Evolutionary conservation across 306 rosid genomes (phyloP).

Genomic region (Chamaecrista fasciculata): DNA sequence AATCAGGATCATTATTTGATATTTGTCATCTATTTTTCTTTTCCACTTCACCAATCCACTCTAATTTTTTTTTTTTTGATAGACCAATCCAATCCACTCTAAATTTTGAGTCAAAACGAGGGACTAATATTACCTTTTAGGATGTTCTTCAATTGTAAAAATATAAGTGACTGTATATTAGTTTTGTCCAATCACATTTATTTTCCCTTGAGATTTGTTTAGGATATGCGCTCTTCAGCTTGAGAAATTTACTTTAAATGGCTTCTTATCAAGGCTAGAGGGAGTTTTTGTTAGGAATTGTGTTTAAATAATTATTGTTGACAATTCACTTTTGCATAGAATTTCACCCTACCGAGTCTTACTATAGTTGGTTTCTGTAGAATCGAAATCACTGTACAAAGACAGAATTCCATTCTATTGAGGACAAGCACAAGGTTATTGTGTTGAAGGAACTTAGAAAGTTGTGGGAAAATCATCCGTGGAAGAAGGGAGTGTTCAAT

Average conservation of each 20-base stretch:
- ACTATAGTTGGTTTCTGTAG: conserved; percentile 40
- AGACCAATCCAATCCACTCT: too few species aligned
- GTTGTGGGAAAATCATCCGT: conserved; percentile 69
- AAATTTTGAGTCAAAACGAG: too few species aligned
- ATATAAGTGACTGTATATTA: too few species aligned
- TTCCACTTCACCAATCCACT: too few species aligned
- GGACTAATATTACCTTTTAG: too few species aligned
- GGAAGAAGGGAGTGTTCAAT: conserved; percentile 68
- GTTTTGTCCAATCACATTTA: too few species aligned
- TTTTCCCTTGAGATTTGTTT: conserved; percentile 3
- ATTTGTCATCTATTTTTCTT: too few species aligned
- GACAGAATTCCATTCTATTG: conserved; percentile 53
- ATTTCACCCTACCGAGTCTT: conserved; percentile 20
- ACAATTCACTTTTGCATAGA: conserved; percentile 1
- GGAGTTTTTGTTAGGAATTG: conserved; percentile 16
- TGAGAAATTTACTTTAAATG: conserved; percentile 17
- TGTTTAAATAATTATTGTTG: conserved; percentile 13
- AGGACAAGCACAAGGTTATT: conserved; percentile 58
- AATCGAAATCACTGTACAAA: conserved; percentile 65
- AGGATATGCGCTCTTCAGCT: conserved; percentile 5
- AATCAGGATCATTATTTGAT: too few species aligned
- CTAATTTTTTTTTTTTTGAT: too few species aligned
- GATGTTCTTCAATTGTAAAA: too few species aligned
- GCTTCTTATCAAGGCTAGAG: neutral
- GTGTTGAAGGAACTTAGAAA: conserved; percentile 75